phyloP scores from a whole-genome alignment of 1,284 basidiomycete species.

The Meira nashicola region DNA sequence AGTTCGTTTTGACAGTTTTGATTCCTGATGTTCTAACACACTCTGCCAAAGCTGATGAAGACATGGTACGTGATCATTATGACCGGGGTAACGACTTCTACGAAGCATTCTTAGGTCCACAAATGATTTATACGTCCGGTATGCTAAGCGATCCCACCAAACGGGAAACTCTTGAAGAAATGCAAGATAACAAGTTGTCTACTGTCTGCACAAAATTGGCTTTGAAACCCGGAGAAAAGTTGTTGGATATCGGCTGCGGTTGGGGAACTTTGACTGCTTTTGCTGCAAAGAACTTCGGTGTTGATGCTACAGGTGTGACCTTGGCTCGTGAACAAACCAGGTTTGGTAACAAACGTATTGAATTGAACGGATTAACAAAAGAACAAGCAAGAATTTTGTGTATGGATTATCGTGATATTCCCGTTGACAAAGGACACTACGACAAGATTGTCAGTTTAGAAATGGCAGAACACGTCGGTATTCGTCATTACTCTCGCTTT shows the following conservation, averaged over 20 bases:
- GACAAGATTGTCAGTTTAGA: conserved; percentile 94
- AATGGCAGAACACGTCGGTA: conserved; percentile 93
- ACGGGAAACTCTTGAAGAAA: conserved; percentile 82
- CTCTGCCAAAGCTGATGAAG: conserved; percentile 82
- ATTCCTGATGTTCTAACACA: conserved; percentile 90
- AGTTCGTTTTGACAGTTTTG: conserved; percentile 83
- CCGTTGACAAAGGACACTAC: conserved; percentile 70
- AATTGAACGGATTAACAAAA: conserved; percentile 68
- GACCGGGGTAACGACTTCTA: conserved; percentile 64
- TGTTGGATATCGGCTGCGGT: conserved; percentile 93
- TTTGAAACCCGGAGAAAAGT: conserved; percentile 72
- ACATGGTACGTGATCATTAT: conserved; percentile 93
- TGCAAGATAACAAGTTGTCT: conserved; percentile 97
- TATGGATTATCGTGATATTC: conserved; percentile 90
- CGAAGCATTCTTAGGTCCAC: conserved; percentile 83
- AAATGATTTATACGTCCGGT: conserved; percentile 97
- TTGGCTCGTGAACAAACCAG: conserved; percentile 82
- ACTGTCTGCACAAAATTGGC: conserved; percentile 91
- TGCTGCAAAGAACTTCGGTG: conserved; percentile 93
- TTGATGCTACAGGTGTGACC: conserved; percentile 92
- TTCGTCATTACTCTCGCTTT: conserved; percentile 86
- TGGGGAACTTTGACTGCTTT: conserved; percentile 95
- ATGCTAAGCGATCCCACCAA: conserved; percentile 71
- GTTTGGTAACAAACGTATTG: conserved; percentile 85
- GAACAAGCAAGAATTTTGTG: conserved; percentile 85